Conservation (phyloP, 257 asterid genomes). For the Scutellaria minor region DNA sequence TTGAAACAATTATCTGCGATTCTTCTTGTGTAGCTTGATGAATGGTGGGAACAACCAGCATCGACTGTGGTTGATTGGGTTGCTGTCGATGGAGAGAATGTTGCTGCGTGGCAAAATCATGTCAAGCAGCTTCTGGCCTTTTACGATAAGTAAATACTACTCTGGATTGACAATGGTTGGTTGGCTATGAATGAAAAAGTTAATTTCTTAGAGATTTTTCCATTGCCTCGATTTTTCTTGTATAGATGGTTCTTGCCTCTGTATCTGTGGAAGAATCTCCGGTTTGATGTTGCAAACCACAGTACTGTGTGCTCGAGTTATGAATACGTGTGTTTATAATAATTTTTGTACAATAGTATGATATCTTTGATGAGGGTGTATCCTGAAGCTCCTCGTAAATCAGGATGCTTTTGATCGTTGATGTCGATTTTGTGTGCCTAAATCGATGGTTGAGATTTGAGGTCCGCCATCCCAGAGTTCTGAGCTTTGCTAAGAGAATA, state of each 20-base stretch:
- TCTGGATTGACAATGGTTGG: conserved; percentile 31
- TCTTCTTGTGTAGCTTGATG: conserved; percentile 73
- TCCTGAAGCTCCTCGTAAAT: background rate
- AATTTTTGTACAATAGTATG: conserved; percentile 13
- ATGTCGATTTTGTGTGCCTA: background rate
- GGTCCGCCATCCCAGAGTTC: too few relatives aligned
- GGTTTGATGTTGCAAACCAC: conserved; percentile 9
- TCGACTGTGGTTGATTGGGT: conserved; percentile 97
- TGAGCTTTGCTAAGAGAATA: background rate
- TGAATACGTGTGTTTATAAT: conserved; percentile 2
- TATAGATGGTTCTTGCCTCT: conserved; percentile 24
- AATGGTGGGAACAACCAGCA: conserved; percentile 99
- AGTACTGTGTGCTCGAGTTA: background rate
- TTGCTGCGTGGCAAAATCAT: conserved; percentile 92
- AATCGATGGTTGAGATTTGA: background rate
- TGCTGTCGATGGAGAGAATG: conserved; percentile 92
- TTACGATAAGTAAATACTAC: conserved; percentile 65
- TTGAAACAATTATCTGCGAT: conserved; percentile 16
- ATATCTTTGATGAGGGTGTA: background rate
- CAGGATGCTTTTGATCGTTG: background rate
- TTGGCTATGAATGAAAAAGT: conserved; percentile 22
- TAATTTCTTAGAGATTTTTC: background rate
- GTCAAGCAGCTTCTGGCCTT: conserved; percentile 89
- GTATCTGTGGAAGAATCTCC: conserved; percentile 16
- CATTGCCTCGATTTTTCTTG: conserved; percentile 14